phyloP scores from a whole-genome alignment of 257 asterid species.

The Plantago major region DNA sequence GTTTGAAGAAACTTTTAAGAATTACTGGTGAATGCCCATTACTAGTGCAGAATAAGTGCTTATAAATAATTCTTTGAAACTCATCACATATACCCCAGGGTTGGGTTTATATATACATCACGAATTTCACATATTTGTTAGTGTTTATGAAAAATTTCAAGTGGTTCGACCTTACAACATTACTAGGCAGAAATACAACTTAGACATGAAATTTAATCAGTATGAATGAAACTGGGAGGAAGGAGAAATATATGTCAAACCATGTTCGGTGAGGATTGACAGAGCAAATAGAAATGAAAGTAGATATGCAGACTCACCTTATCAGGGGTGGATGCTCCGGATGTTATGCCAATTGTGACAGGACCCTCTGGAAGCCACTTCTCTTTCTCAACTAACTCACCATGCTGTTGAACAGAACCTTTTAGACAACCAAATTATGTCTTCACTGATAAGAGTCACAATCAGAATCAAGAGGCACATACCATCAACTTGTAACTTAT shows the following conservation, averaged over 20 bases:
- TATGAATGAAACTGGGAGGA: not conserved
- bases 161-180: too few relatives aligned
- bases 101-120: too few relatives aligned
- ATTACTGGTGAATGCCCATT: too few relatives aligned
- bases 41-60: not conserved
- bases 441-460: not conserved
- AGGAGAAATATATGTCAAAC: not conserved
- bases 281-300: not conserved
- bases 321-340: constrained; percentile 99
- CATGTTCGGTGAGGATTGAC: not conserved
- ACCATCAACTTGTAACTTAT: constrained; percentile 81
- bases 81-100: not conserved
- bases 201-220: not conserved
- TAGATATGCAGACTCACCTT: constrained; percentile 43
- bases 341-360: constrained; percentile 80
- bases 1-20: too few relatives aligned
- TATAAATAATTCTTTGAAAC: not conserved
- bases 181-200: not conserved
- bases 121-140: not conserved
- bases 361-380: constrained; percentile 90
- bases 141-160: not conserved
- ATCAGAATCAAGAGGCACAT: constrained; percentile 21
- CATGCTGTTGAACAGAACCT: constrained; percentile 54
- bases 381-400: constrained; percentile 93
- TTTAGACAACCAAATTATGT: constrained; percentile 8